phyloP scores from a whole-genome alignment of 176 grass and related monocot genomes.

The Phoenix roebelenii region DNA sequence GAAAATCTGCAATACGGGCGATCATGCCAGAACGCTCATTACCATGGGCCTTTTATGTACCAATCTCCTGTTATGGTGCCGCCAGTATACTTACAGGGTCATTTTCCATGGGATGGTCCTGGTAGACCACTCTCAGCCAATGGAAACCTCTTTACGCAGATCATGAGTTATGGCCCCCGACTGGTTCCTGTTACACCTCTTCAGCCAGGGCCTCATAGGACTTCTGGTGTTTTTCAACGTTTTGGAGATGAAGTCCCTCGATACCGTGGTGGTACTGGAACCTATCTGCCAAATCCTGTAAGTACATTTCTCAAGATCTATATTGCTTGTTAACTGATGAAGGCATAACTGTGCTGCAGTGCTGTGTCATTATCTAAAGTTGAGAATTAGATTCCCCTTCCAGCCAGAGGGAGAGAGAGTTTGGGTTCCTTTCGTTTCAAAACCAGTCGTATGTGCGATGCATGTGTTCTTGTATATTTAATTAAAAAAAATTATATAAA shows the following conservation, averaged over 20 bases:
- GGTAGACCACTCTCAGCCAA: slow-evolving; percentile 51
- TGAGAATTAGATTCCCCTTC: too few species aligned
- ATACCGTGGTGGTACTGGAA: slow-evolving; percentile 88
- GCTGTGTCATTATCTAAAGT: too few species aligned
- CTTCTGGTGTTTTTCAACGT: slow-evolving; percentile 26
- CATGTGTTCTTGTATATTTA: too few species aligned
- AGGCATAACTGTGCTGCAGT: too few species aligned
- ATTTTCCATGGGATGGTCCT: slow-evolving; percentile 61
- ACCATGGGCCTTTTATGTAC: slow-evolving; percentile 25
- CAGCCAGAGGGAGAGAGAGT: too few species aligned
- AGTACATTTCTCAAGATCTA: slow-evolving; percentile 13
- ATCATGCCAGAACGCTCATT: slow-evolving; percentile 44
- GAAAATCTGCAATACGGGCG: slow-evolving; percentile 65
- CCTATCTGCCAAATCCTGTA: slow-evolving; percentile 89
- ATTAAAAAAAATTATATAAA: too few species aligned
- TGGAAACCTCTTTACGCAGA: slow-evolving; percentile 43
- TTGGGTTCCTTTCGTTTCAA: too few species aligned
- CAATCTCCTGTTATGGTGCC: slow-evolving; percentile 37
- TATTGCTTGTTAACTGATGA: too few species aligned
- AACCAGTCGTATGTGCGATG: too few species aligned
- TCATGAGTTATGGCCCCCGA: slow-evolving; percentile 33
- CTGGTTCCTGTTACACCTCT: slow-evolving; percentile 50
- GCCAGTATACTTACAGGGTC: slow-evolving; percentile 39
- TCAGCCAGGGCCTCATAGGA: slow-evolving; percentile 44
- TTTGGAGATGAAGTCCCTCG: slow-evolving; percentile 52